These are phyloP conservation scores for Dactylellina haptotyla DNA, from an alignment of 2,329 filamentous ascomycete species.

Conservation along the genomic window DNA sequence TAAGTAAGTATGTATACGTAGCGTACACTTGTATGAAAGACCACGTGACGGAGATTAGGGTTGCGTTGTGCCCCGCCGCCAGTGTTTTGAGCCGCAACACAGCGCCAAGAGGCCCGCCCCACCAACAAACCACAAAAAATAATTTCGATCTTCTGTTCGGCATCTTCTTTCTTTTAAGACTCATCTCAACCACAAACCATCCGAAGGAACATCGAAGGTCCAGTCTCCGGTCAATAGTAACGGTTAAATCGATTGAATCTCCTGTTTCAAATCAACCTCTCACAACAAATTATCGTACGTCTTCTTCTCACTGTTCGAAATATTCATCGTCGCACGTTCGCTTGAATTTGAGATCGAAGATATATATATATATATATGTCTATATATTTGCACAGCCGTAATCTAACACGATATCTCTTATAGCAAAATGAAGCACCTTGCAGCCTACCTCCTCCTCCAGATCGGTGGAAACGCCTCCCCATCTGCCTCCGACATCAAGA, in stretches of 20 bases:
- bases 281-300: slow-evolving; percentile 51
- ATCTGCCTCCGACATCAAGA: slow-evolving; percentile 84
- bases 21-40: no score
- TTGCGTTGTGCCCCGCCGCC: slow-evolving; percentile 11
- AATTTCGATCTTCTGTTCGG: slow-evolving; percentile 9
- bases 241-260: slow-evolving; percentile 55
- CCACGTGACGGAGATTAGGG: slow-evolving; percentile 50
- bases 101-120: slow-evolving; percentile 29
- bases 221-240: slow-evolving; percentile 54
- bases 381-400: no score
- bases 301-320: slow-evolving; percentile 1
- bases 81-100: slow-evolving; percentile 31
- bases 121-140: slow-evolving; percentile 31
- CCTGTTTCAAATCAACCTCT: slow-evolving; percentile 48
- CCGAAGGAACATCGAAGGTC: slow-evolving; percentile 53
- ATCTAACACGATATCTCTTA: slow-evolving; percentile 14
- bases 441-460: slow-evolving; percentile 96
- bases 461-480: slow-evolving; percentile 92
- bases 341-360: background rate
- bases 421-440: slow-evolving; percentile 98
- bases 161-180: slow-evolving; percentile 19
- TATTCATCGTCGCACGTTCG: background rate
- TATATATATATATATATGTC: background rate
- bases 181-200: slow-evolving; percentile 33
- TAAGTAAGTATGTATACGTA: no score